Evolutionary conservation across 352 stramenopile species (phyloP).

Genomic region (Pythium utonaiense): DNA sequence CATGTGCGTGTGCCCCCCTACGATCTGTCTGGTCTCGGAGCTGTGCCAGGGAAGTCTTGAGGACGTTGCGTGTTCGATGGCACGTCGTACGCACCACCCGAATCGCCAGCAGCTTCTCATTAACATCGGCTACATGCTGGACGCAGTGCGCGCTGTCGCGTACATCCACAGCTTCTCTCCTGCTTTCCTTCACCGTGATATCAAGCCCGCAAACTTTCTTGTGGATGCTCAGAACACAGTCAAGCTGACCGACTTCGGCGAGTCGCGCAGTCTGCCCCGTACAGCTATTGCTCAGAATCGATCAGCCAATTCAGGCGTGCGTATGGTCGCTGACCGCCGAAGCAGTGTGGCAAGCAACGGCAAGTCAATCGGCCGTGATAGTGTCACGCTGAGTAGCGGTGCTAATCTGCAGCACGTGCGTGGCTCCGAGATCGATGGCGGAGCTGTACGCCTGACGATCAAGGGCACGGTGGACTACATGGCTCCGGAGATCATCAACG

Average conservation of each 20-base stretch:
- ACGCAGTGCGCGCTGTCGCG: conserved; percentile 46
- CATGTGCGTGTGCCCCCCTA: conserved; percentile 71
- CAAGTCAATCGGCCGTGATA: neutral
- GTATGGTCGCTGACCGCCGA: conserved; percentile 4
- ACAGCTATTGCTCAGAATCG: conserved; percentile 31
- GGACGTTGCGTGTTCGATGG: conserved; percentile 44
- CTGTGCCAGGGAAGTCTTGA: conserved; percentile 64
- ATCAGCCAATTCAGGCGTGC: neutral
- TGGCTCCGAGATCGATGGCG: conserved; percentile 12
- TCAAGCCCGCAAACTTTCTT: conserved; percentile 74
- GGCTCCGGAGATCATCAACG: conserved; percentile 49
- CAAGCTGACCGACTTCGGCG: neutral
- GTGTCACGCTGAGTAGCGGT: conserved; percentile 29
- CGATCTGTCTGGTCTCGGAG: conserved; percentile 68
- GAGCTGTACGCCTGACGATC: conserved; percentile 29
- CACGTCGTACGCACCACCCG: conserved; percentile 31
- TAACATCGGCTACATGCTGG: conserved; percentile 21
- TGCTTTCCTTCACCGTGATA: conserved; percentile 70
- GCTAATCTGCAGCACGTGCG: conserved; percentile 40
- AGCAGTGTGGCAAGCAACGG: conserved; percentile 3
- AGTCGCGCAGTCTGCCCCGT: conserved; percentile 18
- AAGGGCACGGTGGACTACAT: conserved; percentile 46
- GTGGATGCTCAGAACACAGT: conserved; percentile 40
- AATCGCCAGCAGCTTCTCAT: conserved; percentile 57
- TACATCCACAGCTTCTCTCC: conserved; percentile 76